phyloP scores from a whole-genome alignment of 1,284 basidiomycete genomes.

The Ustilago tritici region DNA sequence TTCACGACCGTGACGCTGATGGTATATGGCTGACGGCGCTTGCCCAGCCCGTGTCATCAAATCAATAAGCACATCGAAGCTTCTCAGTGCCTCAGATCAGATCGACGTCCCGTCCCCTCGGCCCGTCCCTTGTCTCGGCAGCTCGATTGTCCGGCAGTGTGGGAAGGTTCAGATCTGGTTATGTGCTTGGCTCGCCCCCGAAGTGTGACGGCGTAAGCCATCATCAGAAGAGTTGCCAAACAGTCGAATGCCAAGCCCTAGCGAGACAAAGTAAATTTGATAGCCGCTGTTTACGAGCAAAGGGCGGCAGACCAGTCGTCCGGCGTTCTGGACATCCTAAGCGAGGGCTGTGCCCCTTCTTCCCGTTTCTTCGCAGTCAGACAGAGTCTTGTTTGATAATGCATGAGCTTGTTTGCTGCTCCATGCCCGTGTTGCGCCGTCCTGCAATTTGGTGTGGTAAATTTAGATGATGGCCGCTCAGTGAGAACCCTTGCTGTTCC shows the following conservation, averaged over 20 bases:
- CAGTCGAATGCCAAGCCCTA: neutral
- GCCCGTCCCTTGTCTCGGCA: neutral
- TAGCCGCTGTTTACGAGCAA: neutral
- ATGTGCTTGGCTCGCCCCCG: neutral
- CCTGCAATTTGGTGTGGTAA: neutral
- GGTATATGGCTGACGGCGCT: neutral
- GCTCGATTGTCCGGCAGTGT: neutral
- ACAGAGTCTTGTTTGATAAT: conserved; percentile 15
- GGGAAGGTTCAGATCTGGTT: neutral
- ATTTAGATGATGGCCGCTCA: neutral
- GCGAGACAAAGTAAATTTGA: conserved; percentile 1
- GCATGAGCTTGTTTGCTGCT: conserved; percentile 2
- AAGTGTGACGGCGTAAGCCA: conserved; percentile 4
- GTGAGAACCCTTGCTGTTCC: neutral
- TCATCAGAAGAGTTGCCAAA: neutral
- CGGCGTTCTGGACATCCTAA: neutral
- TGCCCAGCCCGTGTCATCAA: neutral
- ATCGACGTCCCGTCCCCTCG: conserved; percentile 2
- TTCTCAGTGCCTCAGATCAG: neutral
- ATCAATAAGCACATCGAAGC: neutral
- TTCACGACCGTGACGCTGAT: neutral
- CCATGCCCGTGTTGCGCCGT: conserved; percentile 8
- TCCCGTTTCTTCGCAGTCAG: neutral
- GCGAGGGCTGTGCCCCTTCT: conserved; percentile 3
- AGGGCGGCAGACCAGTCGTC: conserved; percentile 1